Evolutionary conservation across 495 filamentous ascomycete species (phyloP).

Genomic region (Neurospora discreta): DNA sequence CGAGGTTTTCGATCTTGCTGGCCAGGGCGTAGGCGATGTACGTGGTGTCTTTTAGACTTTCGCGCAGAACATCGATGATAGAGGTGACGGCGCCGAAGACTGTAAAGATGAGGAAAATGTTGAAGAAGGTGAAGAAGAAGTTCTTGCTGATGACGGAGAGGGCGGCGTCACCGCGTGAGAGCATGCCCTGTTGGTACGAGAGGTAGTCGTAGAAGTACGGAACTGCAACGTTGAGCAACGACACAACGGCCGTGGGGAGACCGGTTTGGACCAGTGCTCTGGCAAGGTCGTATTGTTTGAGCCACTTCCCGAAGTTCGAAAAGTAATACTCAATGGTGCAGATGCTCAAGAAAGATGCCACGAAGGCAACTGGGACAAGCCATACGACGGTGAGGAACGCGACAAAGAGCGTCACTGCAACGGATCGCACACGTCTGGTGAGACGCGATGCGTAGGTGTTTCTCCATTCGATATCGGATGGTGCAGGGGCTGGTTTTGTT

Average conservation of each 20-base stretch:
- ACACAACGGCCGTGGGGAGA: slow-evolving; percentile 72
- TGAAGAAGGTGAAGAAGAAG: slow-evolving; percentile 99
- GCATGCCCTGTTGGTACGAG: slow-evolving; percentile 82
- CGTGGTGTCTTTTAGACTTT: slow-evolving; percentile 65
- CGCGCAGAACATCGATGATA: slow-evolving; percentile 58
- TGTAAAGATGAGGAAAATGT: slow-evolving; percentile 92
- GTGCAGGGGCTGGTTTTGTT: slow-evolving; percentile 75
- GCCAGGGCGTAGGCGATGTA: slow-evolving; percentile 70
- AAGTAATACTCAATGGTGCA: slow-evolving; percentile 64
- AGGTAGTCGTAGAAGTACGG: slow-evolving; percentile 94
- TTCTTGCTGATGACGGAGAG: slow-evolving; percentile 95
- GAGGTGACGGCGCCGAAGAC: slow-evolving; percentile 72
- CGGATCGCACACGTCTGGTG: slow-evolving; percentile 61
- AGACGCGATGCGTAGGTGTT: slow-evolving; percentile 82
- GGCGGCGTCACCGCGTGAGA: slow-evolving; percentile 90
- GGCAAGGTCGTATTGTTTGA: slow-evolving; percentile 54
- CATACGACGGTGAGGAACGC: slow-evolving; percentile 76
- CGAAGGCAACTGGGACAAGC: slow-evolving; percentile 70
- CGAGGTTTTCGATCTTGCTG: slow-evolving; percentile 56
- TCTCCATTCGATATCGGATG: slow-evolving; percentile 80
- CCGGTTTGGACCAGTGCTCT: slow-evolving; percentile 76
- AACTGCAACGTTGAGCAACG: slow-evolving; percentile 76
- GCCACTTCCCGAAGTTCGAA: slow-evolving; percentile 54
- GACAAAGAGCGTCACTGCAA: slow-evolving; percentile 74
- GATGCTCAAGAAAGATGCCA: slow-evolving; percentile 68